Evolutionary conservation across 2,329 filamentous ascomycete genomes (phyloP).

Genomic region (Pleurostoma richardsiae): DNA sequence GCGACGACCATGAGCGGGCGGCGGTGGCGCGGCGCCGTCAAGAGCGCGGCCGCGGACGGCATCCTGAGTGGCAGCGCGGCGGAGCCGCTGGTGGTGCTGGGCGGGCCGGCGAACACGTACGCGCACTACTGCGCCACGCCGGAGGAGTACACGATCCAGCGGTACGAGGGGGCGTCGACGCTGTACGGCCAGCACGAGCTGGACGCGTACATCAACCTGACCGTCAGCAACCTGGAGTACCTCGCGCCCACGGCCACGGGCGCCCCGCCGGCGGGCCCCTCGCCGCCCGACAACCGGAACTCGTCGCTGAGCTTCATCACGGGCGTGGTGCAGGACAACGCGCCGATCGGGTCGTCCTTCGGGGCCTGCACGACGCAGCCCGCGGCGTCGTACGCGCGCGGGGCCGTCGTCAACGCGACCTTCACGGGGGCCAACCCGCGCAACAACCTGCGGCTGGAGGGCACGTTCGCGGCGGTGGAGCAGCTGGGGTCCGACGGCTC

Average conservation of each 20-base stretch:
- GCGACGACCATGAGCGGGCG: slow-evolving; percentile 89
- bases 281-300: slow-evolving; percentile 73
- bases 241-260: slow-evolving; percentile 46
- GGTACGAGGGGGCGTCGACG: slow-evolving; percentile 93
- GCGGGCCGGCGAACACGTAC: slow-evolving; percentile 85
- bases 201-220: slow-evolving; percentile 82
- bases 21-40: slow-evolving; percentile 72
- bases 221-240: slow-evolving; percentile 65
- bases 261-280: slow-evolving; percentile 46
- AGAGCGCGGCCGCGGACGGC: slow-evolving; percentile 37
- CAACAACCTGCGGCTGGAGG: slow-evolving; percentile 75
- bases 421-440: slow-evolving; percentile 87
- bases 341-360: slow-evolving; percentile 62
- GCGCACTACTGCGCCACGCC: slow-evolving; percentile 37
- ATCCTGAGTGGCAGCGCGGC: slow-evolving; percentile 27
- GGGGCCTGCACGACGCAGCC: slow-evolving; percentile 60
- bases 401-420: slow-evolving; percentile 55
- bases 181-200: slow-evolving; percentile 80
- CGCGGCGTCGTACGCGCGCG: slow-evolving; percentile 44
- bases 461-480: slow-evolving; percentile 75
- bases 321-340: slow-evolving; percentile 68
- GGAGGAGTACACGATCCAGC: slow-evolving; percentile 63
- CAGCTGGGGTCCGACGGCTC: slow-evolving; percentile 32
- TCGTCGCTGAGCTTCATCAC: slow-evolving; percentile 76
- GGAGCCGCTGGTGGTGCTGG: slow-evolving; percentile 70